Evolutionary conservation across 768 basidiomycete genomes (phyloP), one percentile per base, ranked within the genome.

Genomic region (Boletus fagicola): DNA sequence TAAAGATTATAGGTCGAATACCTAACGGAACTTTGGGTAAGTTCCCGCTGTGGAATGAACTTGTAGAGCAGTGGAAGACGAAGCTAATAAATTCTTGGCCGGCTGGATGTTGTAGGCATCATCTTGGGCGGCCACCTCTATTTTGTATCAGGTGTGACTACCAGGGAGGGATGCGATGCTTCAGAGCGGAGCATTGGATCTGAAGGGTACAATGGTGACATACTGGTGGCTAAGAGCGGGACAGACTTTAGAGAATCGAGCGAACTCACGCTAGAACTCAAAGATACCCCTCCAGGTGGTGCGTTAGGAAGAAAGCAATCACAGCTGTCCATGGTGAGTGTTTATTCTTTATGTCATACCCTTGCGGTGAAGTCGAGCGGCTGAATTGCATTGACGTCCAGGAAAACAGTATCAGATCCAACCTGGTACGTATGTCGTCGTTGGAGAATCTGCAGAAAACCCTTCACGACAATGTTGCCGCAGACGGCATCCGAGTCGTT

Each of bases 171-270:
- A 51, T 87, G 84, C 57, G 81, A 91, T 59, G 65, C 77, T 20
- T 72, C 68, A 2, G 61, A 78, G 44, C 68, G 75, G 3, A 78
- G 81, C 30, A 78, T 87, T 15, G 92, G 89, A 33, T 83, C 84
- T 5, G 88, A 92, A 63, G 76, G 74, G 20, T 90, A 92, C 61
- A 65, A 81, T 1, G 89, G 89, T 4, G 84, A 89, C 49, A 75
- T 88, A 33, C 74, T 91, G 22, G 77, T 88, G n/a, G 76, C 92
- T 59, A 95, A 94, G 73, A 92, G 90, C 66, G 93, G 93, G 8
- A 88, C 86, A 3, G 92, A 95, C 73, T 95, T 96, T 67, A 82
- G 89, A 36, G 92, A 95, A 60, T 74, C 94, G 36, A 91, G 90
- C 51, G 88, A 91, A 57, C 74, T 94, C 42, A 77, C 72, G 0